Percentiles rank a stretch among this genome's conserved stretches.
Conservation (phyloP, 345 rosid species). For the Eucalyptus caleyi region DNA sequence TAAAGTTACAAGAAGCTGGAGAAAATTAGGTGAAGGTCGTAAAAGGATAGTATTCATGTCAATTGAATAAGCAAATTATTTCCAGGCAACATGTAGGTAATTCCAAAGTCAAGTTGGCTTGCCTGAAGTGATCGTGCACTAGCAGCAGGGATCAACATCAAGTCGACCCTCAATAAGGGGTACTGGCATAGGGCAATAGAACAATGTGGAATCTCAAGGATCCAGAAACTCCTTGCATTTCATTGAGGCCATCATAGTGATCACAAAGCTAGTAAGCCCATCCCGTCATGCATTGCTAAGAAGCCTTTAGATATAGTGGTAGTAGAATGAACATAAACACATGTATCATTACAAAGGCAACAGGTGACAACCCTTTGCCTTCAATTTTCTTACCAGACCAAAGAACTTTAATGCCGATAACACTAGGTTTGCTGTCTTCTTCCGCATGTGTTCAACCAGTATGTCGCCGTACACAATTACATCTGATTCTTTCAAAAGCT, state of each 20-base stretch:
- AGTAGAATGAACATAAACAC: no score
- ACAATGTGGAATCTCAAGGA: neutral
- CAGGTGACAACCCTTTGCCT: slow-evolving; percentile 39
- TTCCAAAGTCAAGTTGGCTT: neutral
- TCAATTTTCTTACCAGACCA: slow-evolving; percentile 63
- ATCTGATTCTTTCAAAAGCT: neutral
- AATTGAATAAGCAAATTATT: no score
- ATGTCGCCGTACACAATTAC: slow-evolving; percentile 39
- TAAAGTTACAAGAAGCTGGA: neutral
- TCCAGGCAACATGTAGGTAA: neutral
- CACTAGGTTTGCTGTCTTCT: slow-evolving; percentile 71
- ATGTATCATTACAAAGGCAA: no score
- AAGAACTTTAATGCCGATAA: slow-evolving; percentile 65
- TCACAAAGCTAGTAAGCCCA: neutral
- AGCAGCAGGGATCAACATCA: neutral
- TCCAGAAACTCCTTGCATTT: neutral
- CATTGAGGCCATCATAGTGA: neutral
- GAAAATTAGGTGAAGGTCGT: neutral
- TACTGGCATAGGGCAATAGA: neutral
- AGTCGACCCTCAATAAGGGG: neutral
- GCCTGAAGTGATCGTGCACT: neutral
- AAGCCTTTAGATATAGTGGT: neutral
- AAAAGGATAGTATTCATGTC: neutral
- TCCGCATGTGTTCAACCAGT: slow-evolving; percentile 56
- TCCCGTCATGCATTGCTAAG: neutral